phyloP scores from a whole-genome alignment of 768 basidiomycete species.

The Trametes gibbosa region DNA sequence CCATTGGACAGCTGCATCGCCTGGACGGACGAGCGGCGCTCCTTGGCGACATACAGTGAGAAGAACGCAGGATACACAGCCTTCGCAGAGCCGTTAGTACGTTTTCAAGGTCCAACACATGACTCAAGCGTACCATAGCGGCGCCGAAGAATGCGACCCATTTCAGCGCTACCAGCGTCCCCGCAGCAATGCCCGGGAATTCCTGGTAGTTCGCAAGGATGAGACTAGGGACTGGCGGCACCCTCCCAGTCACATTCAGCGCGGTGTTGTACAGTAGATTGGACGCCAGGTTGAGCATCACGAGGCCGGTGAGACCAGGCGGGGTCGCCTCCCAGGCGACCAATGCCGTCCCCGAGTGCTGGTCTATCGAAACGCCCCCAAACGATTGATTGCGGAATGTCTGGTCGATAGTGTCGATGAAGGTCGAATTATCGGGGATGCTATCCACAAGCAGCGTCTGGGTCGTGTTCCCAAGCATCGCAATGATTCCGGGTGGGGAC shows the following conservation, averaged over 20 bases:
- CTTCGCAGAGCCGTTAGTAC: conserved; percentile 33
- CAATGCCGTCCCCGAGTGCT: conserved; percentile 45
- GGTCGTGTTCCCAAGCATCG: conserved; percentile 43
- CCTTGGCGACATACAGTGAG: conserved; percentile 71
- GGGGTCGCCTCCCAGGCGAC: conserved; percentile 72
- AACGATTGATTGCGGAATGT: conserved; percentile 54
- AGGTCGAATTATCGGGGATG: conserved; percentile 56
- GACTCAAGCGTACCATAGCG: conserved; percentile 51
- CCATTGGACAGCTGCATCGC: conserved; percentile 84
- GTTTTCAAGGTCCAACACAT: neutral
- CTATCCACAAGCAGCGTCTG: conserved; percentile 36
- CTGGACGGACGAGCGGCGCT: conserved; percentile 69
- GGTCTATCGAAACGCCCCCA: conserved; percentile 68
- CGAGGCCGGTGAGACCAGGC: conserved; percentile 55
- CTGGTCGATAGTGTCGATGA: conserved; percentile 49
- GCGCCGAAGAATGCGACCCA: conserved; percentile 77
- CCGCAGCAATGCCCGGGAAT: conserved; percentile 56
- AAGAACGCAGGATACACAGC: conserved; percentile 82
- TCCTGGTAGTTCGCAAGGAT: conserved; percentile 56
- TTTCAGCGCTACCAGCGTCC: conserved; percentile 60
- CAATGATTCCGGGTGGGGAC: conserved; percentile 53
- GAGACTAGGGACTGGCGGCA: conserved; percentile 40
- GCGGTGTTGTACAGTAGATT: conserved; percentile 68
- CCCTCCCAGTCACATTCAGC: conserved; percentile 47
- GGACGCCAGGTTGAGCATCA: conserved; percentile 63